Percentiles rank a stretch among this genome's conserved stretches.
These are phyloP conservation scores for Pseudonitzschia pungens DNA, from an alignment of 108 stramenopile species.

Conservation along the genomic window DNA sequence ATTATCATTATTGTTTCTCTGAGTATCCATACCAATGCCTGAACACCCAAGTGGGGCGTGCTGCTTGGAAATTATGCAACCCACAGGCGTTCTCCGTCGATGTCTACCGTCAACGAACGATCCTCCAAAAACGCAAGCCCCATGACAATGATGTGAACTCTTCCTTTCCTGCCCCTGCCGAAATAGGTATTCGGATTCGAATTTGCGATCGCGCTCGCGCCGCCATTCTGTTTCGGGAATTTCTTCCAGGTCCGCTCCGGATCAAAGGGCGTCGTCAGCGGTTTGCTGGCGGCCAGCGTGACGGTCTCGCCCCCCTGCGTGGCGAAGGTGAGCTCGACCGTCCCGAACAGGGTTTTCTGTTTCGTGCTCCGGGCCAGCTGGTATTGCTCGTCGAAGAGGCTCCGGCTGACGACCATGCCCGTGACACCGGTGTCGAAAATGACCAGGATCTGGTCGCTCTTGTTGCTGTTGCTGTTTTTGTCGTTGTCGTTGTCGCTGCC, in stretches of 20 bases:
- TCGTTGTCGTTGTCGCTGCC: not conserved
- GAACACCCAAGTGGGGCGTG: no score
- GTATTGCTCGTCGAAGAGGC: slow-evolving; percentile 58
- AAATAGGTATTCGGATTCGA: no score
- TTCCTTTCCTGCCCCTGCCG: not conserved
- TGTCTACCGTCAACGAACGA: slow-evolving; percentile 45
- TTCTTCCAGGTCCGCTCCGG: slow-evolving; percentile 47
- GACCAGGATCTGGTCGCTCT: slow-evolving; percentile 39
- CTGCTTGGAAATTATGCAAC: slow-evolving; percentile 3
- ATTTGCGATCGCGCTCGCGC: no score
- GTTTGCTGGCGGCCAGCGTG: slow-evolving; percentile 41
- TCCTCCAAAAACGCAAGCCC: slow-evolving; percentile 60
- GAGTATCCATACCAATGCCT: no score
- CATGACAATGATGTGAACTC: slow-evolving; percentile 56
- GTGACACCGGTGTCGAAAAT: slow-evolving; percentile 74
- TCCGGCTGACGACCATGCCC: slow-evolving; percentile 61
- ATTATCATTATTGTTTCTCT: no score
- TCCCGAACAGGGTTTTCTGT: slow-evolving; percentile 53
- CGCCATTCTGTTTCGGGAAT: slow-evolving; percentile 20
- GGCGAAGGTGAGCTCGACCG: slow-evolving; percentile 43
- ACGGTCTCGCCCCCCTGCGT: slow-evolving; percentile 24
- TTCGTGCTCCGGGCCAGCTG: slow-evolving; percentile 34
- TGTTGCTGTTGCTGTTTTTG: not conserved
- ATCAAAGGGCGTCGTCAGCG: slow-evolving; percentile 54
- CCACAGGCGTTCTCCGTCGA: slow-evolving; percentile 45